Evolutionary conservation across 495 filamentous ascomycete genomes (phyloP), one percentile per base, ranked within the genome.

Genomic region (Xylaria flabelliformis): DNA sequence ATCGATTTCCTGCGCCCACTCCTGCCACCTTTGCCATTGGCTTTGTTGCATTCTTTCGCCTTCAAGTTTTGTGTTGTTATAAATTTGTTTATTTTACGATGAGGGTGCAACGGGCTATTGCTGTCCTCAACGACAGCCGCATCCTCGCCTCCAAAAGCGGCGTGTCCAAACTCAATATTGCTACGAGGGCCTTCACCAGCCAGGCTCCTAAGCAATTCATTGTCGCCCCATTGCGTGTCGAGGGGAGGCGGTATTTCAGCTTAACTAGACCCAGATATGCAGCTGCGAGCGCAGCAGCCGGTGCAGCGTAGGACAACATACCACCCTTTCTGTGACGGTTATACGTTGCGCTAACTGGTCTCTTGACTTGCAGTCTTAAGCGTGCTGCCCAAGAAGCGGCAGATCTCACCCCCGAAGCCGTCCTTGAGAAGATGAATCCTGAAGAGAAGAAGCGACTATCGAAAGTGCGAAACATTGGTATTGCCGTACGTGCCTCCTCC

Each of bases 391-490:
- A 85, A 19, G 83, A 83, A 64, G 80, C 81, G 8, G 74, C 80
- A 2, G 81, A 81, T 46, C 82, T 86, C 71, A 83, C 83, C 0
- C 77, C 82, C 73, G 85, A 87, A 69, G 80, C 79, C 8, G 83
- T 82, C 21, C 78, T 80, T 19, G 81, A 79, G 34, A 83, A 96
- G 90, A 78, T 91, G 94, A 77, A 85, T 87, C 91, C 93, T 15
- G 83, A 88, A 29, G 97, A 99, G 81, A 88, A 88, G 48, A 87
- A 88, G 72, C 88, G 97, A 71, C 78, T 99, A 68, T 87, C 90
- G 55, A 89, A 85, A 82, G 91, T 98, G 66, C 88, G 97, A 70
- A 99, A 99, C 79, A 98, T 99, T 82, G 97, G 97, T 81, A 99
- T 99, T 85, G 97, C 97, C 78, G 93, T 96, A 90, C 70, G 88